Conservation (phyloP, 768 basidiomycete species). For the Xerocomus spinulosus region DNA sequence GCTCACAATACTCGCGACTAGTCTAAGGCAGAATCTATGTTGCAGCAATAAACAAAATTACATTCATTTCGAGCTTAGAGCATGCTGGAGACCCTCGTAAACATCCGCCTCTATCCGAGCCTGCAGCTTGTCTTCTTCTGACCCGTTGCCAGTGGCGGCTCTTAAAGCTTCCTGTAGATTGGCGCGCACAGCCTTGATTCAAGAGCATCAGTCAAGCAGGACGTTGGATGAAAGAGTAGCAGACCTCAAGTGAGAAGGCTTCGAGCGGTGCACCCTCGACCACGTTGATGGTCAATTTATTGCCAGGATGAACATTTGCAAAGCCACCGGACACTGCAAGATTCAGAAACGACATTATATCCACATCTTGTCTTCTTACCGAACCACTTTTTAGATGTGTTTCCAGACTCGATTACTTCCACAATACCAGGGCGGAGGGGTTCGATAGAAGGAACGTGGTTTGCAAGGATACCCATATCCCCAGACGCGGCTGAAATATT, state of each 20-base stretch:
- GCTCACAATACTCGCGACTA: too few species aligned
- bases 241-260: conserved; percentile 84
- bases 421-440: conserved; percentile 90
- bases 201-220: conserved; percentile 5
- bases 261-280: conserved; percentile 94
- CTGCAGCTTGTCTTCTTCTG: conserved; percentile 91
- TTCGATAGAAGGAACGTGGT: conserved; percentile 98
- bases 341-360: conserved; percentile 4
- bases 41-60: conserved; percentile 1
- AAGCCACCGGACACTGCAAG: conserved; percentile 90
- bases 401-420: conserved; percentile 84
- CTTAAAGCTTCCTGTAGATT: conserved; percentile 87
- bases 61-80: conserved; percentile 51
- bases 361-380: conserved; percentile 45
- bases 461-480: conserved; percentile 99
- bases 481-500: conserved; percentile 92
- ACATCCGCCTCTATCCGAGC: conserved; percentile 94
- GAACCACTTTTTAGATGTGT: conserved; percentile 91
- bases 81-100: conserved; percentile 91
- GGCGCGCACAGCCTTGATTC: conserved; percentile 76
- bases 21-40: conserved; percentile 10
- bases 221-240: conserved; percentile 17
- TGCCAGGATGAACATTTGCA: conserved; percentile 96
- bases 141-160: conserved; percentile 75
- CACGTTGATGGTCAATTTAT: conserved; percentile 93